Conservation (phyloP, 1,139 yeast species). For the Diutina siamensis region DNA sequence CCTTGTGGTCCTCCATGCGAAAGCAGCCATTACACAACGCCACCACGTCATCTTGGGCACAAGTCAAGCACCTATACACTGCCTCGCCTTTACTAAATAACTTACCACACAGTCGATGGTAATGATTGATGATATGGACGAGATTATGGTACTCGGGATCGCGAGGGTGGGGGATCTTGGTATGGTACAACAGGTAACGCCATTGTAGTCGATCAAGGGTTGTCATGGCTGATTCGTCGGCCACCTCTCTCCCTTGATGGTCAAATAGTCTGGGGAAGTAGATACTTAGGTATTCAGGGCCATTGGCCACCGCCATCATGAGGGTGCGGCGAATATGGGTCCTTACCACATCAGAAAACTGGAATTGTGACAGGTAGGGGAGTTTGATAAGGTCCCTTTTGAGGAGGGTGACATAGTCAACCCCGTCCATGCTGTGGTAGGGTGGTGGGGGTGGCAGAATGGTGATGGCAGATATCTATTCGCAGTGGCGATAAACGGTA, state of each 20-base stretch:
- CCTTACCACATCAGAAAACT: slow-evolving; percentile 23
- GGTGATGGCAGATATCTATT: neutral
- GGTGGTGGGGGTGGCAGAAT: neutral
- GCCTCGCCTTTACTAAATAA: slow-evolving; percentile 80
- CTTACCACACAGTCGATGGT: slow-evolving; percentile 67
- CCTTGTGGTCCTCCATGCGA: slow-evolving; percentile 57
- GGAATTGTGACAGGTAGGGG: slow-evolving; percentile 25
- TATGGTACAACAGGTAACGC: slow-evolving; percentile 17
- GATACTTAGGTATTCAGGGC: slow-evolving; percentile 37
- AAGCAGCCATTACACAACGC: slow-evolving; percentile 77
- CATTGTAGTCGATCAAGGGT: slow-evolving; percentile 14
- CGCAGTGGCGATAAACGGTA: neutral
- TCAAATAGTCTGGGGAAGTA: slow-evolving; percentile 34
- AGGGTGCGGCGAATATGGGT: slow-evolving; percentile 37
- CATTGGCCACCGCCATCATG: slow-evolving; percentile 37
- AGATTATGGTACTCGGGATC: slow-evolving; percentile 29
- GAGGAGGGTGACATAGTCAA: neutral
- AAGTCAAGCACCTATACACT: slow-evolving; percentile 70
- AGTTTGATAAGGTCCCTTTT: slow-evolving; percentile 21
- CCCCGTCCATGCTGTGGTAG: neutral
- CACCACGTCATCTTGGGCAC: slow-evolving; percentile 79
- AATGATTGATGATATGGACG: slow-evolving; percentile 16
- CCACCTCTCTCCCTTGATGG: neutral
- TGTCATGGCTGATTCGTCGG: slow-evolving; percentile 1
- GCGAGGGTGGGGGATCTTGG: slow-evolving; percentile 28